These are phyloP conservation scores for Fusarium sp. DNA, from an alignment of 2,329 filamentous ascomycete species.

Conservation along the genomic window DNA sequence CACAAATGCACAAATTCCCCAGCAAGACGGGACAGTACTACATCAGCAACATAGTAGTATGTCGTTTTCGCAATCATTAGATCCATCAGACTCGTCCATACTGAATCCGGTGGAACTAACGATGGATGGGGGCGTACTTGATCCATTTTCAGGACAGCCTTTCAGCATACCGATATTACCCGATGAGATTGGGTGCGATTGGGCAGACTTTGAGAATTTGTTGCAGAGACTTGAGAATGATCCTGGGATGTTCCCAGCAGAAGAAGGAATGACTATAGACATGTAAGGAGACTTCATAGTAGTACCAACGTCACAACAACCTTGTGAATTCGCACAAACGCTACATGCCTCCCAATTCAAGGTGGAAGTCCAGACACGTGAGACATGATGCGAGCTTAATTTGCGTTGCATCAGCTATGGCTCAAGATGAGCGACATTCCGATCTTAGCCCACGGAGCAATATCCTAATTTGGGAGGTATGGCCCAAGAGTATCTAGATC, in stretches of 20 bases:
- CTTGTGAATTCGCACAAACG: no score
- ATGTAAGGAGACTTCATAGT: neutral
- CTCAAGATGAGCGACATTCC: no score
- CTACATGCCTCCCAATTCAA: no score
- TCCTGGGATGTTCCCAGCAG: neutral
- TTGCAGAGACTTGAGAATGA: slow-evolving; percentile 11
- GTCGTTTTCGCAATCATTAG: neutral
- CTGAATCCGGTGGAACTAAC: rapidly evolving
- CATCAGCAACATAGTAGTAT: rapidly evolving
- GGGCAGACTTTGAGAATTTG: slow-evolving; percentile 15
- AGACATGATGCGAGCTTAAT: no score
- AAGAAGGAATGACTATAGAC: neutral
- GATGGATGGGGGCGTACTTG: neutral
- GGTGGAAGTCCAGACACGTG: no score
- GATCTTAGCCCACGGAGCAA: no score
- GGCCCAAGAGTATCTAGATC: no score
- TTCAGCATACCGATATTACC: slow-evolving; percentile 2
- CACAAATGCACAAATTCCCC: rapidly evolving
- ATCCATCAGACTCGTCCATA: rapidly evolving
- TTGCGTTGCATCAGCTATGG: no score
- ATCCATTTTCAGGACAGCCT: slow-evolving; percentile 2
- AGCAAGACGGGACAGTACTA: rapidly evolving
- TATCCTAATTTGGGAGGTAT: no score
- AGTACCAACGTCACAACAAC: no score
- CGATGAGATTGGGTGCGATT: slow-evolving; percentile 16